A percentile compares a stretch with the other conserved stretches of the same genome.
These are phyloP conservation scores for Candida tetrigidarum DNA, from an alignment of 1,139 yeast genomes.

Conservation along the genomic window DNA sequence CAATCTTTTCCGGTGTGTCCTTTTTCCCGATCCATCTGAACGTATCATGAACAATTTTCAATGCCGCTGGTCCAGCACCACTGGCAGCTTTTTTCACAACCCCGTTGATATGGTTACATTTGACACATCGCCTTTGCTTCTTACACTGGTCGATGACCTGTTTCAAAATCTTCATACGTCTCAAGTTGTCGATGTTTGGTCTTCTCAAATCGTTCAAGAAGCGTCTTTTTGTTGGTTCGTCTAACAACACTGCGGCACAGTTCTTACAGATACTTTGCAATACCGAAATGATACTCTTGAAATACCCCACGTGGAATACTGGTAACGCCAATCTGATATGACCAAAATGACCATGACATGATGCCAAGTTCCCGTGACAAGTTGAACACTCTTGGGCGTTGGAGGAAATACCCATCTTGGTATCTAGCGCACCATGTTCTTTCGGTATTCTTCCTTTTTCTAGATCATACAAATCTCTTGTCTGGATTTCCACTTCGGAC, in stretches of 20 bases:
- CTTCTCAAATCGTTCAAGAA: conserved; percentile 78
- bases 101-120: conserved; percentile 90
- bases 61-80: conserved; percentile 89
- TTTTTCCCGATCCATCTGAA: conserved; percentile 96
- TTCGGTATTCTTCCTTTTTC: conserved; percentile 83
- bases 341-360: conserved; percentile 99
- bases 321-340: conserved; percentile 92
- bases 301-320: conserved; percentile 96
- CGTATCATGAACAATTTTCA: conserved; percentile 94
- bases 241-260: conserved; percentile 79
- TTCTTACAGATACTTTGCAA: conserved; percentile 91
- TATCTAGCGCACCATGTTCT: conserved; percentile 85
- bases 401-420: conserved; percentile 92
- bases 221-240: conserved; percentile 69
- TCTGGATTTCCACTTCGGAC: conserved; percentile 91
- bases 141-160: conserved; percentile 89
- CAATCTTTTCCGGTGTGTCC: conserved; percentile 78
- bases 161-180: conserved; percentile 88
- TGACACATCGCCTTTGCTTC: conserved; percentile 88
- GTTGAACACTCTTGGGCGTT: conserved; percentile 85
- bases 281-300: conserved; percentile 87
- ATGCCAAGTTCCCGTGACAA: conserved; percentile 89
- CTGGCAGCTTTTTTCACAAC: conserved; percentile 97
- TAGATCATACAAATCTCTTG: conserved; percentile 90
- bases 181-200: conserved; percentile 88